Evolutionary conservation across 129 eudicot genomes (phyloP).

Genomic region (Escallonia rubra): DNA sequence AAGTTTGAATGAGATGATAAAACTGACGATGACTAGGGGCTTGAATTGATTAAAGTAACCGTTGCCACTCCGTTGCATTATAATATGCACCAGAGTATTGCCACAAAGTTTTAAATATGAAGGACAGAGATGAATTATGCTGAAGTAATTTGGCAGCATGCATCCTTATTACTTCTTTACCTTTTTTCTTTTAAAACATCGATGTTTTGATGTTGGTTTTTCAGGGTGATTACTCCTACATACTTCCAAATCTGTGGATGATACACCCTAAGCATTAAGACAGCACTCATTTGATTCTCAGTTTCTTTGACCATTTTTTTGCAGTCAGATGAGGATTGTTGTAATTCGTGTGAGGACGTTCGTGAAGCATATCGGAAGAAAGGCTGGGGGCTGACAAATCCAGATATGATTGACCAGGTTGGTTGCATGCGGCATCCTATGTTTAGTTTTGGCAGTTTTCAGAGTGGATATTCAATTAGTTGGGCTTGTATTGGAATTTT

Average conservation of each 20-base stretch:
- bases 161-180: neutral
- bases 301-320: conserved; percentile 10
- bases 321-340: conserved; percentile 96
- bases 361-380: conserved; percentile 95
- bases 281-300: neutral
- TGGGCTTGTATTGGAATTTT: conserved; percentile 1
- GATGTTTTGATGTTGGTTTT: neutral
- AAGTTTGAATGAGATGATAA: too few species aligned
- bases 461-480: neutral
- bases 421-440: neutral
- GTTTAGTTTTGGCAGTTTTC: neutral
- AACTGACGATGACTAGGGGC: too few species aligned
- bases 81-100: too few species aligned
- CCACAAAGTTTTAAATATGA: too few species aligned
- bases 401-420: conserved; percentile 95
- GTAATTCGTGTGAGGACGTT: conserved; percentile 98
- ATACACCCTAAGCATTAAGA: too few species aligned
- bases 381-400: conserved; percentile 91
- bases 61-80: too few species aligned
- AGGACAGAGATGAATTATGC: neutral
- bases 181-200: neutral
- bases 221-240: neutral
- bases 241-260: neutral
- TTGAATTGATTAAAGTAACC: too few species aligned
- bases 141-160: neutral